phyloP scores from a whole-genome alignment of 2,329 filamentous ascomycete genomes.

The Sclerotinia trifoliorum region DNA sequence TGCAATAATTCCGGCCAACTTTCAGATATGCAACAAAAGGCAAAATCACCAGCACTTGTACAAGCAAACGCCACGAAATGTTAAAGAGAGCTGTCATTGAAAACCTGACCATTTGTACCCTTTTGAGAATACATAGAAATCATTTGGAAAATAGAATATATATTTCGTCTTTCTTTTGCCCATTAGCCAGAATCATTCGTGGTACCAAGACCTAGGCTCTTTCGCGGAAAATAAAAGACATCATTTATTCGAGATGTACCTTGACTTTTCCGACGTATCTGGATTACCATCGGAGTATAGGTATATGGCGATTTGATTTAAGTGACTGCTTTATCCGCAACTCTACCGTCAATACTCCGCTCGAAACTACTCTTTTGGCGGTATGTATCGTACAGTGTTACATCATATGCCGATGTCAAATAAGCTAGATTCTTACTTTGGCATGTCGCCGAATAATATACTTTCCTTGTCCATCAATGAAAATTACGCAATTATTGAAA shows the following conservation, averaged over 20 bases:
- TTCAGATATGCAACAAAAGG: constrained; percentile 21
- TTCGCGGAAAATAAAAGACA: background rate
- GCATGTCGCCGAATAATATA: constrained; percentile 3
- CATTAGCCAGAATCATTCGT: background rate
- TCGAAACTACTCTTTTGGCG: background rate
- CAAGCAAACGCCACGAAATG: background rate
- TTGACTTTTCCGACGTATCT: background rate
- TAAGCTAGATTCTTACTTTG: background rate
- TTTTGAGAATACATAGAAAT: background rate
- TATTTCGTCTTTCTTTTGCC: background rate
- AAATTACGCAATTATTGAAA: background rate
- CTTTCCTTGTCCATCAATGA: background rate
- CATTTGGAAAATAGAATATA: background rate
- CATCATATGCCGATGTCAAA: background rate
- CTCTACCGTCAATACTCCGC: background rate
- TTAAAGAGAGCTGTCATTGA: background rate
- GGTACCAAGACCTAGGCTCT: background rate
- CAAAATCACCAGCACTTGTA: background rate
- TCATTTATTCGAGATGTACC: background rate
- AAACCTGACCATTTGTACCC: background rate
- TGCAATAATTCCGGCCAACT: constrained; percentile 19
- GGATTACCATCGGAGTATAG: background rate
- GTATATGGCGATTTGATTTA: constrained; percentile 1
- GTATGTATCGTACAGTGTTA: background rate
- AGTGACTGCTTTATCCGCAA: background rate